These are phyloP conservation scores for Tuctoria greenei DNA, from an alignment of 176 grass and related monocot species.

Conservation along the genomic window DNA sequence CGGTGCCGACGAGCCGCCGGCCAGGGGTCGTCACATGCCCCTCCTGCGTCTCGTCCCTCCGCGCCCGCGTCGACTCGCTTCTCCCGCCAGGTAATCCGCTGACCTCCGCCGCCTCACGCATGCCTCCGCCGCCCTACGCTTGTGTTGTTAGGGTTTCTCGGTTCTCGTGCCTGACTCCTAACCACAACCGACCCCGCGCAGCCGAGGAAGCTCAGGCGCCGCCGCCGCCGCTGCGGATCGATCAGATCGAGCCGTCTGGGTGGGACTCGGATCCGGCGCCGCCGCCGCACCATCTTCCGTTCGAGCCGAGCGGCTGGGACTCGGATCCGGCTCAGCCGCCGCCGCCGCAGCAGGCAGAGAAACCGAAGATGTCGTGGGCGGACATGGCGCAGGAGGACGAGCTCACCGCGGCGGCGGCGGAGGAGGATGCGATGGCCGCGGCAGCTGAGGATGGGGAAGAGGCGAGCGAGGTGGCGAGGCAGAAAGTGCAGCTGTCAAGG, in stretches of 20 bases:
- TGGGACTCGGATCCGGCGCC: conserved; percentile 55
- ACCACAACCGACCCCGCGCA: neutral
- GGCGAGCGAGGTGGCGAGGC: conserved; percentile 24
- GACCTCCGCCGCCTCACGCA: neutral
- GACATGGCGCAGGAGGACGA: conserved; percentile 86
- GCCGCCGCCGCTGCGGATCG: conserved; percentile 12
- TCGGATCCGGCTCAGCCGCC: neutral
- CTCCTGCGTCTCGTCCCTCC: conserved; percentile 25
- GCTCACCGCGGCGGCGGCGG: conserved; percentile 57
- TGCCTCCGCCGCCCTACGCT: neutral
- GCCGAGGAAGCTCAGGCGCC: conserved; percentile 28
- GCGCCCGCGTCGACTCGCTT: conserved; percentile 64
- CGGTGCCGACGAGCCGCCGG: no score
- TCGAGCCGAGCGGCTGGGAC: no score
- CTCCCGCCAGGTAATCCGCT: conserved; percentile 52
- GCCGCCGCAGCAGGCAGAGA: conserved; percentile 13
- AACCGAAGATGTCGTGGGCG: conserved; percentile 71
- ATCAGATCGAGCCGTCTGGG: conserved; percentile 48
- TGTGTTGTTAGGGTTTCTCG: conserved; percentile 25
- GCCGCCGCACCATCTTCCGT: neutral
- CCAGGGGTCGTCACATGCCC: no score
- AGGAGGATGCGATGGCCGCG: conserved; percentile 40
- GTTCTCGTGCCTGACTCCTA: neutral
- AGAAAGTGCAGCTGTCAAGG: conserved; percentile 34
- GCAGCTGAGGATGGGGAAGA: conserved; percentile 34